These are phyloP conservation scores for Handroanthus guayacan DNA, from an alignment of 257 asterid species.

Conservation along the genomic window DNA sequence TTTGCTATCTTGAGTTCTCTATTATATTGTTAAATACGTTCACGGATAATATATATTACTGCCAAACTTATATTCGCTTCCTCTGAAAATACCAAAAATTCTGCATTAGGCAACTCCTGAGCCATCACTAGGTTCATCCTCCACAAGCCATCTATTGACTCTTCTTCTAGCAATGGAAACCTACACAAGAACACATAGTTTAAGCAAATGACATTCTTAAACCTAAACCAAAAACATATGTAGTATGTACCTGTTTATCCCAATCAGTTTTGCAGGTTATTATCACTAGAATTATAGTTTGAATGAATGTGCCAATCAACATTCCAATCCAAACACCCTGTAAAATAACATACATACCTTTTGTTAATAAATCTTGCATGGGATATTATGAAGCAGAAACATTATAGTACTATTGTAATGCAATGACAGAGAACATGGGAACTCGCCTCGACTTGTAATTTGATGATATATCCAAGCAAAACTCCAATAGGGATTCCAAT, in stretches of 20 bases:
- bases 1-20: too few relatives aligned
- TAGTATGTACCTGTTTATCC: constrained; percentile 58
- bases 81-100: background rate
- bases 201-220: background rate
- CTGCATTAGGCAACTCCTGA: constrained; percentile 37
- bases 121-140: constrained; percentile 30
- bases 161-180: constrained; percentile 49
- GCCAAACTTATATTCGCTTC: background rate
- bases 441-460: constrained; percentile 60
- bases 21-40: too few relatives aligned
- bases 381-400: background rate
- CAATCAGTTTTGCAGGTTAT: constrained; percentile 64
- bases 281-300: constrained; percentile 50
- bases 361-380: background rate
- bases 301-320: constrained; percentile 61
- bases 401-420: background rate
- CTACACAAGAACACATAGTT: constrained; percentile 21
- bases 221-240: too few relatives aligned
- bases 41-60: too few relatives aligned
- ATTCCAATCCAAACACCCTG: constrained; percentile 85
- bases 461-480: constrained; percentile 59
- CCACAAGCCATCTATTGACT: constrained; percentile 50
- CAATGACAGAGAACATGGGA: background rate
- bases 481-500: constrained; percentile 65
- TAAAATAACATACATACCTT: too few relatives aligned